These are phyloP conservation scores for Somion occarium DNA, from an alignment of 1,284 basidiomycete genomes.

Conservation along the genomic window DNA sequence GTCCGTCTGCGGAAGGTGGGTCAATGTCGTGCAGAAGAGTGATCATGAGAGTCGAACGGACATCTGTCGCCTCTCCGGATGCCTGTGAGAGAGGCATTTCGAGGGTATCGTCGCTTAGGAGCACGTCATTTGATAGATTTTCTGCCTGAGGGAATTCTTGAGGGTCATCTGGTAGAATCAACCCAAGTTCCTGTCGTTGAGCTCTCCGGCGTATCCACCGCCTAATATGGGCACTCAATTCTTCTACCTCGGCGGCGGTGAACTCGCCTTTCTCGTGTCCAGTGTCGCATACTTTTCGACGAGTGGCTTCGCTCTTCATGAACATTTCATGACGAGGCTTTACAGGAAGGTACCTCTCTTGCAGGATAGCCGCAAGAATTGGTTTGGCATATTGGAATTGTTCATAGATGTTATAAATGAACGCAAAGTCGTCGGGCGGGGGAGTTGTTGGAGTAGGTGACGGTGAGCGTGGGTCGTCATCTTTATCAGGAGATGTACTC, in stretches of 20 bases:
- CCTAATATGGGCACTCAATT: constrained; percentile 40
- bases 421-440: constrained; percentile 34
- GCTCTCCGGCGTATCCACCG: constrained; percentile 50
- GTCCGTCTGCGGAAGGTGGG: constrained; percentile 10
- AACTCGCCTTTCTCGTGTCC: constrained; percentile 51
- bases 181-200: constrained; percentile 18
- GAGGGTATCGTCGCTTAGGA: constrained; percentile 2
- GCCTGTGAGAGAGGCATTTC: not conserved
- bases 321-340: constrained; percentile 43
- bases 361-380: constrained; percentile 53
- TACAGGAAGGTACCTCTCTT: constrained; percentile 50
- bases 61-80: not conserved
- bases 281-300: constrained; percentile 39
- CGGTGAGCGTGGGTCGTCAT: constrained; percentile 26
- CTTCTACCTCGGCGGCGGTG: constrained; percentile 43
- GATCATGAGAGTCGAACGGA: not conserved
- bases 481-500: constrained; percentile 9
- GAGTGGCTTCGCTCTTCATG: constrained; percentile 49
- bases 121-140: too few relatives aligned
- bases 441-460: constrained; percentile 39
- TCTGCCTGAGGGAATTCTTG: not conserved
- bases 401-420: constrained; percentile 41
- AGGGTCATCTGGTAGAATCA: constrained; percentile 7
- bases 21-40: not conserved
- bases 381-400: constrained; percentile 65